Evolutionary conservation across 805 yeast species (phyloP), one percentile per base, ranked within the genome.

Genomic region (Suhomyces xylopsoci): DNA sequence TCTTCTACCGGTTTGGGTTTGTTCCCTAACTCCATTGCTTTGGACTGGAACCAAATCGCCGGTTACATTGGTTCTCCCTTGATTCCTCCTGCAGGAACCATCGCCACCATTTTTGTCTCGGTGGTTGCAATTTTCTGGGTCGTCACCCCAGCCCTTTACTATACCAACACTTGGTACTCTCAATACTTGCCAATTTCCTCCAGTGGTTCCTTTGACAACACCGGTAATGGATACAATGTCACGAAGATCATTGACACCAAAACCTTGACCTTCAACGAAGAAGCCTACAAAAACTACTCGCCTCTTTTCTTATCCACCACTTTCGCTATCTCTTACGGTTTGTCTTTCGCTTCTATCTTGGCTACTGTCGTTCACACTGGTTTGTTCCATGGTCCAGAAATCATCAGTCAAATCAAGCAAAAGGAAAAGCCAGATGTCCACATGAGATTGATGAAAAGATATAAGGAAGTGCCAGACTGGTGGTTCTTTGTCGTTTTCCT

Each of bases 41-140:
- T 86, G 60, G 90, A 85, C 67, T 86, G 89, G 89, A 79, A 80
- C 60, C 82, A 82, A 61, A 71, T 84, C 41, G 78, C 83, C 7
- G 77, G 75, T 52, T 79, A 76, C 66, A 68, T 81, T 56, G 84
- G 84, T 15, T 80, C 85, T 19, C 90, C 90, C 9, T 74, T 86
- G 62, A 74, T 83, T 50, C 85, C 88, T 8, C 90, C 90, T 17
- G 77, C 80, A 25, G 66, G 77, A 14, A 69, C 80, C n/a, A 73
- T 81, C 20, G 67, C 79, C 32, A 72, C 83, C 20, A 63, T 80
- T 42, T 67, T 81, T 41, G 45, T 52, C 9, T 63, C 69, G 8
- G 55, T 69, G 51, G 69, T 59, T 54, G 45, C 67, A 28, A 63
- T 74, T 38, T 79, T 79, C 61, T 82, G 85, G 82, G 69, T 82